These are phyloP conservation scores for Logfia minima DNA, from an alignment of 129 eudicot species.

Conservation along the genomic window DNA sequence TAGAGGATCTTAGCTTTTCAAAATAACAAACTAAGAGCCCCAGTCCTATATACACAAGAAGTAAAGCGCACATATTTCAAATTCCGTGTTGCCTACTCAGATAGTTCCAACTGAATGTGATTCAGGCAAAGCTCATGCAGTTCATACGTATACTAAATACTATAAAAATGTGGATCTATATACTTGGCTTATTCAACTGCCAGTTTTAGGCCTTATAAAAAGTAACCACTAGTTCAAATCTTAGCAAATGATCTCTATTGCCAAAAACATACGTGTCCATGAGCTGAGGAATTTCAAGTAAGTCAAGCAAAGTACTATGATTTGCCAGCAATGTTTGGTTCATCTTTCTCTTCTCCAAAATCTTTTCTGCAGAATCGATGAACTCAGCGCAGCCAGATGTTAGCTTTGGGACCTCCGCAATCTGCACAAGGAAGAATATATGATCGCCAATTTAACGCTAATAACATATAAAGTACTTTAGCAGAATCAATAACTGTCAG, in stretches of 20 bases:
- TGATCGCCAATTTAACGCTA: conserved; percentile 9
- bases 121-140: conserved; percentile 7
- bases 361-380: conserved; percentile 82
- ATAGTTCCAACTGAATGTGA: conserved; percentile 24
- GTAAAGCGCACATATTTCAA: not conserved
- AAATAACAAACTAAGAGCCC: not conserved
- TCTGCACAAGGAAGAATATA: conserved; percentile 51
- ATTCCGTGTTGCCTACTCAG: not conserved
- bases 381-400: conserved; percentile 97
- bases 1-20: not conserved
- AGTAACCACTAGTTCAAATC: conserved; percentile 25
- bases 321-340: conserved; percentile 84
- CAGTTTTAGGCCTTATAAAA: conserved; percentile 14
- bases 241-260: conserved; percentile 23
- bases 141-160: conserved; percentile 8
- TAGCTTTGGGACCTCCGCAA: conserved; percentile 88
- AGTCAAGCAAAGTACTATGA: conserved; percentile 98
- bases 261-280: conserved; percentile 93
- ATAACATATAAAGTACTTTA: not conserved
- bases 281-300: conserved; percentile 99
- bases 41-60: not conserved
- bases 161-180: conserved; percentile 11
- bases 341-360: conserved; percentile 92
- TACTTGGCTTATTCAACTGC: conserved; percentile 5
- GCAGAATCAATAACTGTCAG: conserved; percentile 4